A percentile compares a stretch with the other conserved stretches of the same genome.
Conservation (phyloP, 345 rosid species). For the Populus deltoides region DNA sequence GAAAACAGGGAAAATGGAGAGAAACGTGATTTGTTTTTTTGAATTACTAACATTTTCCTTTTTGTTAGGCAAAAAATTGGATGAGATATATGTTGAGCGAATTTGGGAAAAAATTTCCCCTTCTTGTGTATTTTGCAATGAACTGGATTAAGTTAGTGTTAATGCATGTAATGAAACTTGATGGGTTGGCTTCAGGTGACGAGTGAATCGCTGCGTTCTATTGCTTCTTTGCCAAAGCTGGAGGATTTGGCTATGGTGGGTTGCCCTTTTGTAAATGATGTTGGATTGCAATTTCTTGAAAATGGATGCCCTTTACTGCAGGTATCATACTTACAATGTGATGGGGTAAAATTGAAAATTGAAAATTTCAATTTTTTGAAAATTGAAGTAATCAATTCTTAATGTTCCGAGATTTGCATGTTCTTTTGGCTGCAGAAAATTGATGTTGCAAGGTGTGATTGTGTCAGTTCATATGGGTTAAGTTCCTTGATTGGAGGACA, state of each 20-base stretch:
- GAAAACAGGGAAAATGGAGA: neutral
- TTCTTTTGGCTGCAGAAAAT: constrained; percentile 41
- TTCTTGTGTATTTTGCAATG: neutral
- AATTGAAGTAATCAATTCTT: neutral
- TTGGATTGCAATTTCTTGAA: constrained; percentile 56
- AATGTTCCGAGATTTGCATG: neutral
- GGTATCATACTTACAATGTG: constrained; percentile 38
- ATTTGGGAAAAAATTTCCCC: neutral
- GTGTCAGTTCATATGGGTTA: constrained; percentile 54
- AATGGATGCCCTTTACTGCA: constrained; percentile 59
- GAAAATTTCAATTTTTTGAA: no score
- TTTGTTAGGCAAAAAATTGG: neutral
- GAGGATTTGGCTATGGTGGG: constrained; percentile 58
- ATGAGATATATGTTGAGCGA: neutral
- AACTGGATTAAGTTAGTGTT: neutral
- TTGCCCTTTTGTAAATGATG: constrained; percentile 64
- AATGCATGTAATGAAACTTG: constrained; percentile 6
- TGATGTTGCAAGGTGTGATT: constrained; percentile 75
- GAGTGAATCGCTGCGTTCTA: constrained; percentile 59
- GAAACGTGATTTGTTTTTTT: neutral
- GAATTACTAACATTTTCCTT: neutral
- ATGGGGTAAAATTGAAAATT: neutral
- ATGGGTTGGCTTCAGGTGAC: constrained; percentile 54
- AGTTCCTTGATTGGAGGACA: constrained; percentile 56
- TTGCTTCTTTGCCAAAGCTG: constrained; percentile 58